phyloP scores from a whole-genome alignment of 768 basidiomycete genomes.

The Rhizopogon salebrosus region DNA sequence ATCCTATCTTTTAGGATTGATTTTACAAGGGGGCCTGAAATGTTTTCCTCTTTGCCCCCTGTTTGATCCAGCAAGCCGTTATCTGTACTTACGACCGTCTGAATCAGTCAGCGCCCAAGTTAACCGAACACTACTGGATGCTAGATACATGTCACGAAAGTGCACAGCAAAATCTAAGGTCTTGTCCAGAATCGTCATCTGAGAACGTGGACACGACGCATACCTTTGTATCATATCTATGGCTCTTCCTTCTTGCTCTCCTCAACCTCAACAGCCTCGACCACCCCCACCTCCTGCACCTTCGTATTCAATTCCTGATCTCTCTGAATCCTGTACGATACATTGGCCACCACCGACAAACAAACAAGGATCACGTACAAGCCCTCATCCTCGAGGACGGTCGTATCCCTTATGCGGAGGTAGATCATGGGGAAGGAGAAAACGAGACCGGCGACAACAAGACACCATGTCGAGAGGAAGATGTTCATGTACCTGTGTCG shows the following conservation, averaged over 20 bases:
- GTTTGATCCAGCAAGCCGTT: too few relatives aligned
- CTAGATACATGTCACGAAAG: too few relatives aligned
- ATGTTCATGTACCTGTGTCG: constrained; percentile 53
- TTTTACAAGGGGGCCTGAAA: too few relatives aligned
- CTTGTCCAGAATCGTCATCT: too few relatives aligned
- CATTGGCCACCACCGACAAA: not conserved
- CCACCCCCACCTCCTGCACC: not conserved
- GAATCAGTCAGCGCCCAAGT: too few relatives aligned
- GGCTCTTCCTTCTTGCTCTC: not conserved
- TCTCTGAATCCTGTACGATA: not conserved
- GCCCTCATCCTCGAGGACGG: constrained; percentile 48
- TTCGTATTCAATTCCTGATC: not conserved
- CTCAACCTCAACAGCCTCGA: not conserved
- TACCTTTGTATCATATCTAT: not conserved
- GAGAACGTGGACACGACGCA: too few relatives aligned
- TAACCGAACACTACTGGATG: too few relatives aligned
- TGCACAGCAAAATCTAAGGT: too few relatives aligned
- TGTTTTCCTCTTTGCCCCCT: too few relatives aligned
- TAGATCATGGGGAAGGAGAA: constrained; percentile 72
- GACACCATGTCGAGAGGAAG: constrained; percentile 66
- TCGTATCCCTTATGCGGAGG: constrained; percentile 55
- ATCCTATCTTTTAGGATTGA: too few relatives aligned
- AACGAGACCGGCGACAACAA: constrained; percentile 57
- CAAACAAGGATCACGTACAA: constrained; percentile 40
- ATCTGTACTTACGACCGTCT: too few relatives aligned